phyloP scores from a whole-genome alignment of 2,329 filamentous ascomycete species.

The Camillea tinctor region DNA sequence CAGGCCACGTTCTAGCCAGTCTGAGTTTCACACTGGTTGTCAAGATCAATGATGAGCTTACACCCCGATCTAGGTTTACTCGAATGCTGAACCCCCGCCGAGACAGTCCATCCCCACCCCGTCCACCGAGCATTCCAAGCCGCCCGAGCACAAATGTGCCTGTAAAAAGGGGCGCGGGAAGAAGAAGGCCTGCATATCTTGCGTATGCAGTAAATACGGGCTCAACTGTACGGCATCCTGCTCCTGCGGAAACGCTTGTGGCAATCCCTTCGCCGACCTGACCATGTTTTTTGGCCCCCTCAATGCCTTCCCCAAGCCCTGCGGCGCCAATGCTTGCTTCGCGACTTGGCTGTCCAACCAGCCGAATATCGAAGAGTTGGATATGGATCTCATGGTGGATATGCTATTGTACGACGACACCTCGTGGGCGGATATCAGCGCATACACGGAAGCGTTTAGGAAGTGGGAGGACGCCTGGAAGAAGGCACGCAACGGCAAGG shows the following conservation, averaged over 20 bases:
- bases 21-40: not conserved
- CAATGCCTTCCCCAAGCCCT: constrained; percentile 29
- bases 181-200: constrained; percentile 34
- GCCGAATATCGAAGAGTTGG: constrained; percentile 34
- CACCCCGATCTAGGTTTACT: constrained; percentile 24
- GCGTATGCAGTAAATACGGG: constrained; percentile 34
- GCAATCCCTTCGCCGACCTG: constrained; percentile 34
- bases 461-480: constrained; percentile 34
- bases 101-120: constrained; percentile 26
- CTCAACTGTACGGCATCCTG: constrained; percentile 29
- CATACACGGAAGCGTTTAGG: constrained; percentile 28
- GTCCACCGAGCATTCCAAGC: constrained; percentile 26
- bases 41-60: constrained; percentile 7
- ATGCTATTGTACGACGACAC: constrained; percentile 34
- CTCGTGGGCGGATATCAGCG: constrained; percentile 31
- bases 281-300: constrained; percentile 33
- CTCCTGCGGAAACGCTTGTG: constrained; percentile 31
- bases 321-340: constrained; percentile 33
- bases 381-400: constrained; percentile 35
- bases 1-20: not conserved
- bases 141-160: constrained; percentile 28
- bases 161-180: constrained; percentile 36
- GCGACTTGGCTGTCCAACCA: constrained; percentile 35
- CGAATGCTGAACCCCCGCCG: constrained; percentile 24
- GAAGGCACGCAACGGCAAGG: constrained; percentile 27